Percentiles rank a stretch among this genome's conserved stretches.
phyloP scores from a whole-genome alignment of 139 green algal genomes.

The Chlamydomonas sp. region DNA sequence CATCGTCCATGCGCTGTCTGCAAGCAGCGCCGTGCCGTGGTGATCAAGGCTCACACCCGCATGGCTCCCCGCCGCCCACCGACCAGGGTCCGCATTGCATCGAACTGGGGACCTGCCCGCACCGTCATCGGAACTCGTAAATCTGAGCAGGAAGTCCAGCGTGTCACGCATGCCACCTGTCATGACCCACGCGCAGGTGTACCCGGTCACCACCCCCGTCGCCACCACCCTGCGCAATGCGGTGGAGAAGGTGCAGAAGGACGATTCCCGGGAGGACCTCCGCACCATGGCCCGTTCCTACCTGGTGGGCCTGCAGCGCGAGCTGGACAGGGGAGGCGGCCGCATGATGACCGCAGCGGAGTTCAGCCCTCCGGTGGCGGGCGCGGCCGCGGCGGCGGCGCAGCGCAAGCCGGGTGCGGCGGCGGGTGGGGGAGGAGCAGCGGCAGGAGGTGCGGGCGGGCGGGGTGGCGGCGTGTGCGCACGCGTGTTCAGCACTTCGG shows the following conservation, averaged over 20 bases:
- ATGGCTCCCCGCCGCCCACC: no score
- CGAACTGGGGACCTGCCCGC: no score
- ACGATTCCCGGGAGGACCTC: slow-evolving; percentile 37
- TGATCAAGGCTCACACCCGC: no score
- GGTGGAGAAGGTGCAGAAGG: slow-evolving; percentile 37
- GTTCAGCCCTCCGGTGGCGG: slow-evolving; percentile 11
- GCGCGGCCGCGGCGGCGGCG: background rate
- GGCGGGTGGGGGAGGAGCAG: background rate
- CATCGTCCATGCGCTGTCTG: no score
- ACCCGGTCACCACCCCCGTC: background rate
- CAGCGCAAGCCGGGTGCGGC: background rate
- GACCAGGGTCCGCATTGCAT: no score
- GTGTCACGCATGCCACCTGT: background rate
- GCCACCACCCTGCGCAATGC: background rate
- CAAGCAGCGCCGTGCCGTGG: no score
- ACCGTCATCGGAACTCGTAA: no score
- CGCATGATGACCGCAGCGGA: slow-evolving; percentile 27
- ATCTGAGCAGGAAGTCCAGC: no score
- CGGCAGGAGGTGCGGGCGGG: background rate
- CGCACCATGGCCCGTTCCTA: slow-evolving; percentile 33
- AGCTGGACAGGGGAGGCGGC: background rate
- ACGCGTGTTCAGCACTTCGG: background rate
- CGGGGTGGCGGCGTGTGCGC: background rate
- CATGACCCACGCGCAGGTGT: background rate
- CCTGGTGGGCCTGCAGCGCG: slow-evolving; percentile 25